Percentiles rank a stretch among this genome's conserved stretches.
Conservation (phyloP, 148 eudicot genomes). For the Persicaria tinctoria region DNA sequence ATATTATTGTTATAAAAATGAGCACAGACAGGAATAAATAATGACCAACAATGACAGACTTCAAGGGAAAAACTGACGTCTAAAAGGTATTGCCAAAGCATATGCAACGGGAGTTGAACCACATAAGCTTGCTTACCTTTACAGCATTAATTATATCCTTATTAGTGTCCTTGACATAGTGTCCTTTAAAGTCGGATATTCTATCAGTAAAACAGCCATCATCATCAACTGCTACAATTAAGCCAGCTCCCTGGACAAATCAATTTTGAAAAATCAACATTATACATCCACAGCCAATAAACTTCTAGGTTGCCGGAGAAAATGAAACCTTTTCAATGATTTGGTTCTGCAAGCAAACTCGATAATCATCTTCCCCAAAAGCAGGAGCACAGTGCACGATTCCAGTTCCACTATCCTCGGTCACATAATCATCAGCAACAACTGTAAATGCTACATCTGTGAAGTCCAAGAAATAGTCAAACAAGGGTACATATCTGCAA, state of each 20-base stretch:
- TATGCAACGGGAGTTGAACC: too few species aligned
- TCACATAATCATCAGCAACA: constrained; percentile 87
- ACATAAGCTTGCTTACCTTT: constrained; percentile 32
- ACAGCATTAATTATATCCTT: constrained; percentile 76
- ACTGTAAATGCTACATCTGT: constrained; percentile 85
- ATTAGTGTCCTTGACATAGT: constrained; percentile 86
- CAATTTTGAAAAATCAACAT: constrained; percentile 13
- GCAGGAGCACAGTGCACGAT: constrained; percentile 98
- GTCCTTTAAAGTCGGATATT: constrained; percentile 57
- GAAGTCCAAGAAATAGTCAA: constrained; percentile 77
- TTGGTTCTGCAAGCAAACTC: constrained; percentile 76
- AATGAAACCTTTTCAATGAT: constrained; percentile 55
- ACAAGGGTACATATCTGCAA: constrained; percentile 73
- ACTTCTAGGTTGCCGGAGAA: neutral
- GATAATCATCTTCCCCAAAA: constrained; percentile 97
- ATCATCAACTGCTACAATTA: constrained; percentile 94
- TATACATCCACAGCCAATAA: neutral
- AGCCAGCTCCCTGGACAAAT: constrained; percentile 48
- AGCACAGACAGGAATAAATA: too few species aligned
- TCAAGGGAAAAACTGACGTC: too few species aligned
- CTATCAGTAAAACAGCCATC: constrained; percentile 80
- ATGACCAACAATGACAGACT: too few species aligned
- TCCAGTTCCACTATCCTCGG: constrained; percentile 96
- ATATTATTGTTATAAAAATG: too few species aligned
- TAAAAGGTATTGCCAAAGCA: too few species aligned